Percentiles rank a stretch among this genome's conserved stretches.
Conservation (phyloP, 441 rosid species). For the Mallotus repandus region DNA sequence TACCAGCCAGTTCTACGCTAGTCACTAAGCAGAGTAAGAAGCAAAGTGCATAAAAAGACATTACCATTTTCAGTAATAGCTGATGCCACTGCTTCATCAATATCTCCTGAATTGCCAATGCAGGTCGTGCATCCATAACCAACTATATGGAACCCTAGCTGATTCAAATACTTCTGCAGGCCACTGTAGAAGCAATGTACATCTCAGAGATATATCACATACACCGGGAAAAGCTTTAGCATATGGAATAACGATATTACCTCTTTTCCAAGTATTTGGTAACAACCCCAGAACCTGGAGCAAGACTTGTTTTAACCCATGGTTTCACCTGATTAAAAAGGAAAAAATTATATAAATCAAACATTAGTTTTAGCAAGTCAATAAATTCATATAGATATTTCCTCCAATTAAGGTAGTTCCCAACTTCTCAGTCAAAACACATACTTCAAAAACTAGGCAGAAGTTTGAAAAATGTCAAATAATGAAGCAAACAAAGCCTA, state of each 20-base stretch:
- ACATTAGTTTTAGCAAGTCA: neutral
- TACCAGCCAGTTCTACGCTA: neutral
- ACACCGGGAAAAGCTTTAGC: neutral
- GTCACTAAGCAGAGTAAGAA: neutral
- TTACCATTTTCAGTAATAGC: conserved; percentile 86
- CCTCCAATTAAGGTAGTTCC: neutral
- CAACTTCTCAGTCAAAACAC: neutral
- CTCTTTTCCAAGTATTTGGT: conserved; percentile 81
- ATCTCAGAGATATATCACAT: conserved; percentile 27
- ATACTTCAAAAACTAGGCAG: neutral
- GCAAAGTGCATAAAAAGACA: neutral
- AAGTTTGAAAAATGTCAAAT: neutral
- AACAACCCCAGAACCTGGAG: conserved; percentile 96
- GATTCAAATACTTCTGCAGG: conserved; percentile 81
- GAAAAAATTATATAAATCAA: neutral
- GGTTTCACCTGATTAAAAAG: conserved; percentile 65
- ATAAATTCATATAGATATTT: neutral
- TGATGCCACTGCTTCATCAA: conserved; percentile 79
- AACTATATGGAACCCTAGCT: conserved; percentile 81
- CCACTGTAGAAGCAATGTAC: conserved; percentile 53
- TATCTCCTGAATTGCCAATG: conserved; percentile 92
- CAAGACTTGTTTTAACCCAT: conserved; percentile 94
- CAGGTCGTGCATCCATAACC: conserved; percentile 98
- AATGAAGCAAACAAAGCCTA: neutral
- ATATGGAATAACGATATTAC: conserved; percentile 25